Conservation (phyloP, 352 stramenopile genomes). For the Pythium graminicola region DNA sequence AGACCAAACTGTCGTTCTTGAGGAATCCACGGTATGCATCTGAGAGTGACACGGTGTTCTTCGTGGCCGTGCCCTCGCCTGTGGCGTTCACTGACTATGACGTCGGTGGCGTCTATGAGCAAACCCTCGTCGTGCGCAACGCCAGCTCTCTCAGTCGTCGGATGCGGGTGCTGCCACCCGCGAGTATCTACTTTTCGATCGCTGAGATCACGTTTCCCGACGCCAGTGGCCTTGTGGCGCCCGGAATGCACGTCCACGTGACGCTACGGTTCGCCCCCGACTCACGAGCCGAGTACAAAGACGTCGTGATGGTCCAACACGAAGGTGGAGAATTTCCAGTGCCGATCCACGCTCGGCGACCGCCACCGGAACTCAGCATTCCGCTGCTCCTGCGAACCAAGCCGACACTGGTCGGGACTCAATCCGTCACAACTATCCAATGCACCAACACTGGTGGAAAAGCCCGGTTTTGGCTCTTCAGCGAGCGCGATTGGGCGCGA, state of each 20-base stretch:
- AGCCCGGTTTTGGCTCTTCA: conserved; percentile 68
- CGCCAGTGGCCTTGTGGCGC: conserved; percentile 50
- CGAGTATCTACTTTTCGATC: conserved; percentile 61
- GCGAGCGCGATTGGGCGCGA: conserved; percentile 39
- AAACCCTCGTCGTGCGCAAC: conserved; percentile 60
- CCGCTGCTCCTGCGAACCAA: conserved; percentile 46
- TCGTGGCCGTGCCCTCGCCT: conserved; percentile 44
- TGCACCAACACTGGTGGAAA: conserved; percentile 60
- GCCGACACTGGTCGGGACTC: conserved; percentile 55
- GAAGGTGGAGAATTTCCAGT: conserved; percentile 43
- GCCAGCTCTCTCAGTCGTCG: conserved; percentile 43
- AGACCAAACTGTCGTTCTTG: conserved; percentile 69
- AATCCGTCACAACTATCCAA: conserved; percentile 34
- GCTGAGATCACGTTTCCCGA: conserved; percentile 44
- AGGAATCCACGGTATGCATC: conserved; percentile 56
- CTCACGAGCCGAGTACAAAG: conserved; percentile 70
- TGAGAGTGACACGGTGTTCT: too few relatives aligned
- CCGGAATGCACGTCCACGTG: conserved; percentile 62
- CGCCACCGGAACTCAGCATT: conserved; percentile 59
- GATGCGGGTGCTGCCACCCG: conserved; percentile 53
- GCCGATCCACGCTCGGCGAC: conserved; percentile 38
- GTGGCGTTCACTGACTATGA: conserved; percentile 69
- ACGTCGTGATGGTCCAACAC: conserved; percentile 47
- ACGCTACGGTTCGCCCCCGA: conserved; percentile 58
- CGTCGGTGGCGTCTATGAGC: conserved; percentile 69